Base-by-base conservation (phyloP, 805 yeast species). In the Phaffomyces antillensis region DNA sequence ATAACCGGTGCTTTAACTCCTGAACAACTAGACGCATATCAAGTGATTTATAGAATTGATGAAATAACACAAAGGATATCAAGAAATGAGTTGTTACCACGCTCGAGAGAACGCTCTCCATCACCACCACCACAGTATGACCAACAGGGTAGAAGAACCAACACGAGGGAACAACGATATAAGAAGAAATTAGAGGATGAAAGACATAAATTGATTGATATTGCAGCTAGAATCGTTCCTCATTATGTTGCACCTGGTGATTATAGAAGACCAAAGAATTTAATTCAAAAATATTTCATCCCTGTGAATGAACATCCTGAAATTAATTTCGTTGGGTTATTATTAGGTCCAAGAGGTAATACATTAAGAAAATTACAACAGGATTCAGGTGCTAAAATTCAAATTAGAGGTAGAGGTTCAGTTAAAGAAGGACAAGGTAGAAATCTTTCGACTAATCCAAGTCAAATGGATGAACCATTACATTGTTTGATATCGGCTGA, bases 51-150 rank as follows among this genome's bases (percentile, higher is more conserved):
- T 50, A 69, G 98, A 42, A 80, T 91, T 34, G 87, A 86, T 48
- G 98, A 91, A 59, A 80, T 91, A 45, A 75, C 89, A 1, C 71
- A 74, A 31, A 68, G 76, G 46, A 63, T 91, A 36, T 62, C 73
- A 15, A 63, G 74, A n/a, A 66, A 75, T 43, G 75, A 73, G 33
- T 65, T 76, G 15, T 60, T 64, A 0, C 83, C 83, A 1, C 26
- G 16, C 0, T 67, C 65, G 43, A 71, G 66, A 52, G 65, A 78
- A 48, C 71, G 75, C 33, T 86, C 95, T 2, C 88, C 90, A 0
- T 86, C 96, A 2, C 98, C 98, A 0, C 89, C 96, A 2, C 99
- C 99, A 1, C 77, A 76, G 46, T 93, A 93, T 63, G 98, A 93
- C 64, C 63, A 72, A 28, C 64, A 68, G 20, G 99, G 99, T 38